A percentile compares a stretch with the other conserved stretches of the same genome.
These are phyloP conservation scores for Fraxinus velutina DNA, from an alignment of 305 asterid species.

Conservation along the genomic window DNA sequence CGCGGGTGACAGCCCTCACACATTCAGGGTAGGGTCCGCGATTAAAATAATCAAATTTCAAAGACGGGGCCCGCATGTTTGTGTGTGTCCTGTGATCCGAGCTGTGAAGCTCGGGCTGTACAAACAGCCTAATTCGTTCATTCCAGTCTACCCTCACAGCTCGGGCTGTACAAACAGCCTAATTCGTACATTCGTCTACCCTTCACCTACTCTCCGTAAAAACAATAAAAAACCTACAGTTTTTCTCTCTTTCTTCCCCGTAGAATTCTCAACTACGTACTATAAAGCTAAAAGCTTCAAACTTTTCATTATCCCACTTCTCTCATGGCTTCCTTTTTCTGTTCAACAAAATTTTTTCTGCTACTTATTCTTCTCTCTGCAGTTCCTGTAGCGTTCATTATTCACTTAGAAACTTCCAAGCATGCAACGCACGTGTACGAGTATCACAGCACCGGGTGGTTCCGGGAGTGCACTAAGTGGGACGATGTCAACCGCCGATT, in stretches of 20 bases:
- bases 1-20: too few species aligned
- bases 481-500: conserved; percentile 67
- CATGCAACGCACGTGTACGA: conserved; percentile 55
- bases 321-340: conserved; percentile 44
- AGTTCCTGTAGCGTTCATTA: conserved; percentile 66
- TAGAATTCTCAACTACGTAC: neutral
- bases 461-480: conserved; percentile 85
- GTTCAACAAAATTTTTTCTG: conserved; percentile 46
- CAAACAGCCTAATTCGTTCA: too few species aligned
- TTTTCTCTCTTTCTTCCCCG: neutral
- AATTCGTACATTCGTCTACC: too few species aligned
- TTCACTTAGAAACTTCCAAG: conserved; percentile 53
- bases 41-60: too few species aligned
- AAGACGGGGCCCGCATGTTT: too few species aligned
- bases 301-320: neutral
- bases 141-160: too few species aligned
- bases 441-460: conserved; percentile 69
- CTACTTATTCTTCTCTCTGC: conserved; percentile 59
- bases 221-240: neutral
- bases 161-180: too few species aligned
- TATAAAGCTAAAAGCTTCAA: conserved; percentile 16
- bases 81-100: too few species aligned
- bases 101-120: too few species aligned
- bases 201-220: neutral
- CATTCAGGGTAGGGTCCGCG: too few species aligned